A percentile compares a stretch with the other conserved stretches of the same genome.
These are phyloP conservation scores for Dictyophora rubrovolvata DNA, from an alignment of 768 basidiomycete genomes.

Conservation along the genomic window DNA sequence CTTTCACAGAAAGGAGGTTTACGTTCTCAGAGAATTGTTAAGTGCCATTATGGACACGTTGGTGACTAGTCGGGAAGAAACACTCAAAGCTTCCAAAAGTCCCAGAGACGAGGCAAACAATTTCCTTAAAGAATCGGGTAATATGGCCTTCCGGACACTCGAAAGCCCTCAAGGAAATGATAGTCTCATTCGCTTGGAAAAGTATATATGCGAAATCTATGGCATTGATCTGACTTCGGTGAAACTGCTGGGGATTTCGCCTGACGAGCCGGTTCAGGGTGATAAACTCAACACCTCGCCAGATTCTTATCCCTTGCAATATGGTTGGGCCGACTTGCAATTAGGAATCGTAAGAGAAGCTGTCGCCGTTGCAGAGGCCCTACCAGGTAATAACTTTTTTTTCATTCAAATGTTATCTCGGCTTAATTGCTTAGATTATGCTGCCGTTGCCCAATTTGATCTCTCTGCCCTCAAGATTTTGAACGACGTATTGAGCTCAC, in stretches of 20 bases:
- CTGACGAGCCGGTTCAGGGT: slow-evolving; percentile 13
- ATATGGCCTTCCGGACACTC: slow-evolving; percentile 59
- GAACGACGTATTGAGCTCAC: slow-evolving; percentile 53
- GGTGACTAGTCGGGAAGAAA: slow-evolving; percentile 62
- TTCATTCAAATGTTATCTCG: not conserved
- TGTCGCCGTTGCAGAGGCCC: slow-evolving; percentile 78
- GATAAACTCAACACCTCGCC: slow-evolving; percentile 6
- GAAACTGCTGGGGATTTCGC: slow-evolving; percentile 26
- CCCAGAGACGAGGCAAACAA: not conserved
- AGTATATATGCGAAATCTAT: slow-evolving; percentile 64
- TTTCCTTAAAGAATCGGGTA: slow-evolving; percentile 34
- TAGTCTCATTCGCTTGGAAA: slow-evolving; percentile 66
- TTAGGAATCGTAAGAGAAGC: slow-evolving; percentile 90
- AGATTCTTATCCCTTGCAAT: slow-evolving; percentile 35
- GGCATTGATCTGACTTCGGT: slow-evolving; percentile 77
- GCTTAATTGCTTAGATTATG: slow-evolving; percentile 48
- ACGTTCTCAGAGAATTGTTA: slow-evolving; percentile 75
- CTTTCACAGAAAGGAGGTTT: slow-evolving; percentile 81
- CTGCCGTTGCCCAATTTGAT: slow-evolving; percentile 79
- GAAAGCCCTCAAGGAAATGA: slow-evolving; percentile 75
- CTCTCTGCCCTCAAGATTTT: slow-evolving; percentile 75
- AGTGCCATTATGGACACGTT: slow-evolving; percentile 77
- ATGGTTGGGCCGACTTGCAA: slow-evolving; percentile 94
- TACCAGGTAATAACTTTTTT: slow-evolving; percentile 55
- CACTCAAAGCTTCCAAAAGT: slow-evolving; percentile 21